Evolutionary conservation across 306 rosid genomes (phyloP).

Genomic region (Nissolia schottii): DNA sequence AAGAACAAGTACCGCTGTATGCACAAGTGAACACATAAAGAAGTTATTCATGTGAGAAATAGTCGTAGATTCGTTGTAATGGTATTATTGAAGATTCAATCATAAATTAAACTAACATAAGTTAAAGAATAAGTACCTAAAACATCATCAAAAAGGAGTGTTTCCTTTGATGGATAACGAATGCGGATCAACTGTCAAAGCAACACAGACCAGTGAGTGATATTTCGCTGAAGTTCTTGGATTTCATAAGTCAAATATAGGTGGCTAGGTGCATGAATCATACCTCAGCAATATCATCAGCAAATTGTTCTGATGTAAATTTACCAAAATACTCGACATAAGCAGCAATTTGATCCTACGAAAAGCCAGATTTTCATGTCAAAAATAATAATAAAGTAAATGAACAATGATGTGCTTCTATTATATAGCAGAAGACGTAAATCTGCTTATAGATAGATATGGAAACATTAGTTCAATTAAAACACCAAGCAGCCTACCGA

Average conservation of each 20-base stretch:
- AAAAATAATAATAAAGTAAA: neutral
- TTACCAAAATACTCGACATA: slow-evolving; percentile 79
- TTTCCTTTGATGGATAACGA: slow-evolving; percentile 59
- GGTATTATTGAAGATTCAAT: neutral
- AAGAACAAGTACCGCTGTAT: slow-evolving; percentile 79
- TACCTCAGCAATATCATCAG: slow-evolving; percentile 84
- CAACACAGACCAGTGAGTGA: slow-evolving; percentile 19
- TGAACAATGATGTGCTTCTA: neutral
- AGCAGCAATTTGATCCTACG: slow-evolving; percentile 72
- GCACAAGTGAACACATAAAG: slow-evolving; percentile 17
- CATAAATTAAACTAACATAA: slow-evolving; percentile 18
- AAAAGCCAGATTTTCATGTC: slow-evolving; percentile 1
- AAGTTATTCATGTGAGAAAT: slow-evolving; percentile 24
- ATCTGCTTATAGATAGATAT: neutral
- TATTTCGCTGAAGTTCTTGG: slow-evolving; percentile 1
- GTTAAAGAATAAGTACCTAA: slow-evolving; percentile 50
- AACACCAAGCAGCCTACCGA: neutral
- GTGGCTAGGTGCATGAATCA: neutral
- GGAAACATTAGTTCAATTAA: neutral
- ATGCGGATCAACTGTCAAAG: slow-evolving; percentile 70
- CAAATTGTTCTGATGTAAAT: slow-evolving; percentile 76
- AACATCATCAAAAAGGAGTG: slow-evolving; percentile 79
- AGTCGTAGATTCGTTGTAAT: neutral
- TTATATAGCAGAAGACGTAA: neutral
- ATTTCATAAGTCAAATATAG: neutral